These are phyloP conservation scores for Lactifluus piperatus DNA, from an alignment of 768 basidiomycete genomes.

Conservation along the genomic window DNA sequence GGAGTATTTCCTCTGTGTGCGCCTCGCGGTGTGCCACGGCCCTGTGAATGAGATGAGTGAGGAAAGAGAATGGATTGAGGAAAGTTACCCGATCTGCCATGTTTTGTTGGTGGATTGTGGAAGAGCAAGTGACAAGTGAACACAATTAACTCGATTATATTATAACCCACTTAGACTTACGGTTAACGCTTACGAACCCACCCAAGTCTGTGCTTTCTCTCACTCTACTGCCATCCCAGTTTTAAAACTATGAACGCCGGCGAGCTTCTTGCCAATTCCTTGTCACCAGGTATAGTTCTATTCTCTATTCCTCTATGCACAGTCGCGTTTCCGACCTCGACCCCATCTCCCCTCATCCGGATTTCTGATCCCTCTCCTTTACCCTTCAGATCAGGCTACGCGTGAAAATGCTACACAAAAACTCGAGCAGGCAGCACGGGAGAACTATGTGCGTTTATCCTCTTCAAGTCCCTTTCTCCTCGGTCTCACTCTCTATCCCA, in stretches of 20 bases:
- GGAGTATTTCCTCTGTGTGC: slow-evolving; percentile 35
- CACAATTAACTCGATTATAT: no score
- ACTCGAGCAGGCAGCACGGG: slow-evolving; percentile 76
- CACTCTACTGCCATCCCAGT: background rate
- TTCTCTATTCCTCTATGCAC: background rate
- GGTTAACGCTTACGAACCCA: background rate
- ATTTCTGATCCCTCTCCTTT: slow-evolving; percentile 17
- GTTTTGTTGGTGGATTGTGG: no score
- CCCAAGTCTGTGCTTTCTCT: slow-evolving; percentile 3
- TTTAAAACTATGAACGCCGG: slow-evolving; percentile 72
- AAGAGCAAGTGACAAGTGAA: no score
- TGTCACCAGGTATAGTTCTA: slow-evolving; percentile 67
- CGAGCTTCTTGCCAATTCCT: slow-evolving; percentile 85
- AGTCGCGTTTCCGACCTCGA: slow-evolving; percentile 21
- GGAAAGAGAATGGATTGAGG: slow-evolving; percentile 15
- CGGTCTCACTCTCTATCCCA: slow-evolving; percentile 18
- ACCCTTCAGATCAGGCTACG: slow-evolving; percentile 63
- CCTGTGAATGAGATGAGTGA: slow-evolving; percentile 37
- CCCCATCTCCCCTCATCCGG: slow-evolving; percentile 16
- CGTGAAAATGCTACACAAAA: slow-evolving; percentile 89
- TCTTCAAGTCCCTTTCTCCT: slow-evolving; percentile 3
- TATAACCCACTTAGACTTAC: no score
- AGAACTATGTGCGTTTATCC: slow-evolving; percentile 73
- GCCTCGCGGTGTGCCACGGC: slow-evolving; percentile 46
- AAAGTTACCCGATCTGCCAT: slow-evolving; percentile 52